Evolutionary conservation across 805 yeast genomes (phyloP).

Genomic region (Yarrowia sp.): DNA sequence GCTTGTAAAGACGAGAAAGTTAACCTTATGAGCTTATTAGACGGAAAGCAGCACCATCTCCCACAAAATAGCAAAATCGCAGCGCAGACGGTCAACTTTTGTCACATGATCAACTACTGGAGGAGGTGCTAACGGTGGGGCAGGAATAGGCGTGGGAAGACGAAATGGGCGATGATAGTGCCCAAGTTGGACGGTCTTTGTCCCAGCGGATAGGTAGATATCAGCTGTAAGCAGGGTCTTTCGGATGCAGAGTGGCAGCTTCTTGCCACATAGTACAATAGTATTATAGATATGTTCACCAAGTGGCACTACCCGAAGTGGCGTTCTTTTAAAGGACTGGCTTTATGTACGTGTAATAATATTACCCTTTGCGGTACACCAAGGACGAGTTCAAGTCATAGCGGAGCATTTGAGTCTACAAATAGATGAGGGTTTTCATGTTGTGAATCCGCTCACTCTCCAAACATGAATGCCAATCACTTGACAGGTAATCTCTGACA

Average conservation of each 20-base stretch:
- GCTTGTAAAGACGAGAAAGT: not conserved
- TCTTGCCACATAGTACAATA: not conserved
- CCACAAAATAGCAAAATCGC: not conserved
- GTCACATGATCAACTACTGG: conserved; percentile 9
- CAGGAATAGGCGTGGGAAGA: not conserved
- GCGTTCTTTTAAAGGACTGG: too few species aligned
- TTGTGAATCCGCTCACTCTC: too few species aligned
- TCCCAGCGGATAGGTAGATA: not conserved
- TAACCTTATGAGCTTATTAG: not conserved
- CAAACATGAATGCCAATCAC: not conserved
- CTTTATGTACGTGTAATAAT: too few species aligned
- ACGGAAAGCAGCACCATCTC: not conserved
- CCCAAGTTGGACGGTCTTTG: not conserved
- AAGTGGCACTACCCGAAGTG: too few species aligned
- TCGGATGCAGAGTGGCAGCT: not conserved
- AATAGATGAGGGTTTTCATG: too few species aligned
- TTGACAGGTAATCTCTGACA: not conserved
- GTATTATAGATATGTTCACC: too few species aligned
- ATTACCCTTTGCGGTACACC: too few species aligned
- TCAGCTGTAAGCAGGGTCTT: not conserved
- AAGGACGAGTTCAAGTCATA: too few species aligned
- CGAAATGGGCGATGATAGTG: not conserved
- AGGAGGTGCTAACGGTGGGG: not conserved
- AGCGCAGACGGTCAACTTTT: not conserved
- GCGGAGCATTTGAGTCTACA: too few species aligned